Evolutionary conservation across 1,284 basidiomycete species (phyloP).

Genomic region (Earliella scabrosa): DNA sequence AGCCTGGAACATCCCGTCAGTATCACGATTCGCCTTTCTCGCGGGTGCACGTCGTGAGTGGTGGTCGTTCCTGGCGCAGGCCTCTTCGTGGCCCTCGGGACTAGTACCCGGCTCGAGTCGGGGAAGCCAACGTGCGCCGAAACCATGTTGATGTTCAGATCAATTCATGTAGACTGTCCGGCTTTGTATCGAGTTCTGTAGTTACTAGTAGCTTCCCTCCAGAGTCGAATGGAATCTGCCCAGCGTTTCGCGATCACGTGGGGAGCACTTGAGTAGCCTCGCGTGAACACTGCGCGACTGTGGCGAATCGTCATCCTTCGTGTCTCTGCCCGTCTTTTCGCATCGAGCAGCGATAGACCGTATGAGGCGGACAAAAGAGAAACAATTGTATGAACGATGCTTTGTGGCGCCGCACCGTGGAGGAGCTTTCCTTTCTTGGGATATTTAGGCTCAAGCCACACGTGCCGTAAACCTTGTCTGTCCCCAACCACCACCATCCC

Average conservation of each 20-base stretch:
- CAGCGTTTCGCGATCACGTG: neutral
- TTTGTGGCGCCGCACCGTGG: constrained; percentile 8
- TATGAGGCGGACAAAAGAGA: neutral
- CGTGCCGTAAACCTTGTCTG: constrained; percentile 15
- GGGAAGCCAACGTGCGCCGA: constrained; percentile 16
- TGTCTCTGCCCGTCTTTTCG: too few species aligned
- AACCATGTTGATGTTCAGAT: neutral
- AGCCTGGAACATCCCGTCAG: neutral
- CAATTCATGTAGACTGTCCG: too few species aligned
- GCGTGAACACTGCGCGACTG: neutral
- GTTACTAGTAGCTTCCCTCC: too few species aligned
- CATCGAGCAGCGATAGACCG: neutral
- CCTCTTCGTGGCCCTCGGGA: constrained; percentile 20
- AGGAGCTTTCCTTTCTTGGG: neutral
- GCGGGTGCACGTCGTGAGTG: too few species aligned
- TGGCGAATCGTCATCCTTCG: neutral
- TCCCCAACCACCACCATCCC: constrained; percentile 19
- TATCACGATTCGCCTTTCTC: too few species aligned
- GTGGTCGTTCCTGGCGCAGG: constrained; percentile 11
- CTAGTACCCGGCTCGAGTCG: constrained; percentile 9
- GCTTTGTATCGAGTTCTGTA: too few species aligned
- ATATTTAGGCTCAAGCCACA: constrained; percentile 11
- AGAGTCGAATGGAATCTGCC: too few species aligned
- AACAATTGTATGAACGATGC: neutral
- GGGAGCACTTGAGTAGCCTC: neutral